These are phyloP conservation scores for Citrus sp. DNA, from an alignment of 345 rosid species.

Conservation along the genomic window DNA sequence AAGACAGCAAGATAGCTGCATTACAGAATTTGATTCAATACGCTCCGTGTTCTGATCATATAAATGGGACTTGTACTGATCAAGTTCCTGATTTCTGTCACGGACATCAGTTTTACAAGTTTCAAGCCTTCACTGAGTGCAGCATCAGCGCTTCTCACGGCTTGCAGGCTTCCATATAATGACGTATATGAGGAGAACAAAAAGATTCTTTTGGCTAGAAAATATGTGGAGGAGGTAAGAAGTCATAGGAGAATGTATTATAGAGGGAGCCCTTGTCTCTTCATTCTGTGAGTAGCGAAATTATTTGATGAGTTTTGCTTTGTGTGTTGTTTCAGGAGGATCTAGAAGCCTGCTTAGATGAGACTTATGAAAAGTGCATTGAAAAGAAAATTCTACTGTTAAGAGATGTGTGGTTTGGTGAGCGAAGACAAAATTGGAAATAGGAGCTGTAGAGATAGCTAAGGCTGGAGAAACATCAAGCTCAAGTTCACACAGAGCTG, in stretches of 20 bases:
- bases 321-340: background rate
- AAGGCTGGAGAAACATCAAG: background rate
- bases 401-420: no score
- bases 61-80: background rate
- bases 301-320: background rate
- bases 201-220: background rate
- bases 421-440: background rate
- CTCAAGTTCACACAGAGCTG: background rate
- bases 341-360: background rate
- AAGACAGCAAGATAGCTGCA: background rate
- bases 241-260: background rate
- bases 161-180: background rate
- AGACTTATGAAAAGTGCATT: background rate
- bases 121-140: conserved; percentile 4
- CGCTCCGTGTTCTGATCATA: no score
- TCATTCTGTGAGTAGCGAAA: no score
- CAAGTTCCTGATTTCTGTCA: background rate
- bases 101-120: background rate
- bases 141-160: background rate
- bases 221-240: background rate
- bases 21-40: background rate
- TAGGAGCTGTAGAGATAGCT: background rate
- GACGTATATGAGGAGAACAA: background rate
- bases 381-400: background rate
- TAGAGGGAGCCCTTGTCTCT: no score